These are phyloP conservation scores for Pterocarpus santalinus DNA, from an alignment of 306 rosid genomes.

Conservation along the genomic window DNA sequence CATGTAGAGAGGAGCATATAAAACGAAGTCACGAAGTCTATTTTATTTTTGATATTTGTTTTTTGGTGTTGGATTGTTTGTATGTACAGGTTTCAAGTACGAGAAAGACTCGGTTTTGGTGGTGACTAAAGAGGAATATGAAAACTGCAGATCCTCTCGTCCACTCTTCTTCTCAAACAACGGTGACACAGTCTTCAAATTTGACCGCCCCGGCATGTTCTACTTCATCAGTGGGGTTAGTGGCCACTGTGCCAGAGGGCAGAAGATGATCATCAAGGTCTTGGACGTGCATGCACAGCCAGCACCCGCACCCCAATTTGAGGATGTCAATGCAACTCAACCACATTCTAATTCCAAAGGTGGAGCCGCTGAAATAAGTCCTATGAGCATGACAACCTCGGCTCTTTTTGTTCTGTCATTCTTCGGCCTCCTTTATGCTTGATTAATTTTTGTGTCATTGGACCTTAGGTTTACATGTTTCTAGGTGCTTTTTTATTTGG, in stretches of 20 bases:
- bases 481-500: background rate
- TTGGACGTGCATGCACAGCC: constrained; percentile 48
- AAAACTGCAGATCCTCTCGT: constrained; percentile 60
- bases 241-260: constrained; percentile 82
- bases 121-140: constrained; percentile 80
- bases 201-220: constrained; percentile 73
- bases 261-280: constrained; percentile 78
- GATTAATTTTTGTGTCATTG: constrained; percentile 6
- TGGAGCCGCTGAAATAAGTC: constrained; percentile 43
- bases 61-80: background rate
- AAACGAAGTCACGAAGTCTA: too few relatives aligned
- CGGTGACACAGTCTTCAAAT: constrained; percentile 56
- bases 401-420: constrained; percentile 38
- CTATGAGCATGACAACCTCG: constrained; percentile 31
- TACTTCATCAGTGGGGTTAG: constrained; percentile 86
- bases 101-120: constrained; percentile 74
- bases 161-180: constrained; percentile 78
- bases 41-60: too few relatives aligned
- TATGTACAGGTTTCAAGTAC: constrained; percentile 66
- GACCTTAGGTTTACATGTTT: background rate
- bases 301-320: constrained; percentile 45
- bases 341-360: background rate
- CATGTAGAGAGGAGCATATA: too few relatives aligned
- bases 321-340: constrained; percentile 26
- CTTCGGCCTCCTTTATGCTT: constrained; percentile 38